Base-by-base conservation (phyloP, 2,329 filamentous ascomycete genomes). In the Gaeumannomyces sp. region DNA sequence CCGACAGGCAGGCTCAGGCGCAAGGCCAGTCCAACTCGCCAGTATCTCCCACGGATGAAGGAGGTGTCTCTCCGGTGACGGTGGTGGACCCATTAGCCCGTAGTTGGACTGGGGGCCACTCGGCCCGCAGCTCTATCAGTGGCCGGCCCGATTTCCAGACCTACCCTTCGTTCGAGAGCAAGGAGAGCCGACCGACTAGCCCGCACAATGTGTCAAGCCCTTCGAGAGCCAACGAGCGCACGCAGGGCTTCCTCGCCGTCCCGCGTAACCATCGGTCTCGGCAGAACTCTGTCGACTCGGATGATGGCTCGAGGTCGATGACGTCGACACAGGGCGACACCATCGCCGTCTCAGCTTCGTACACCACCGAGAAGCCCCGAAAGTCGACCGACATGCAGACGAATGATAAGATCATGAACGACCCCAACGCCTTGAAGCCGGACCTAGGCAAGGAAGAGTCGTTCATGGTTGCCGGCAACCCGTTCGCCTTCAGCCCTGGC, bases 401-500 rank as follows among this genome's bases (percentile, higher is more conserved):
- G 57, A 81, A 83, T 67, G 78, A 82, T 28, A 81, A 82, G 65
- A 82, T 92, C 53, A 83, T 88, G 70, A 85, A 83, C 65, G 87
- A 91, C 65, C 77, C 85, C 59, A 84, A 89, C 67, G 92, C 92
- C 0, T 78, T 97, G 67, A 86, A 82, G 62, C 90, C 92, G 0
- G 92, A 96, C 72, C 83, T 86, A 53, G 90, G 91, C 8, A 90
- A 88, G 63, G 90, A 93, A 73, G 81, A 78, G 25, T 91, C 94
- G 67, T 97, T 96, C 70, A 71, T 85, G 19, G 87, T 94, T 14
- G 83, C 89, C 7, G 81, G 92, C 73, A 96, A 95, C 73, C 89
- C 89, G 0, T 97, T 97, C 72, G 93, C 92, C 22, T 97, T 92
- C 73, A 86, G 88, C 2, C 90, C 90, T 3, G 93, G 93, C 19